These are phyloP conservation scores for Hyphopichia wangnamkhiaoensis DNA, from an alignment of 1,139 yeast species.

Conservation along the genomic window DNA sequence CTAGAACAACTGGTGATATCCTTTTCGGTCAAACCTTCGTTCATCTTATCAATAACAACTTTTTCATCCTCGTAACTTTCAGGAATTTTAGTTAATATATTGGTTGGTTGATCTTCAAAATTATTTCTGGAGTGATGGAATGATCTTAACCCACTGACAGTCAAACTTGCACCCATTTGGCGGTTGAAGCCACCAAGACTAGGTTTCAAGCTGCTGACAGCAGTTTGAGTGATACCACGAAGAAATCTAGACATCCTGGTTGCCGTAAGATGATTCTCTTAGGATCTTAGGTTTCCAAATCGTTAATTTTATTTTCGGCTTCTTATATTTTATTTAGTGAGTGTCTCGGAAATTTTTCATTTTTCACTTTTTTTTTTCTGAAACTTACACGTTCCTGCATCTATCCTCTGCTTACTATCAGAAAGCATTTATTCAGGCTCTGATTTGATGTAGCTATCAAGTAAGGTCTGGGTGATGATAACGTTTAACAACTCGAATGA, in stretches of 20 bases:
- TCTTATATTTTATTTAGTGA: too few species aligned
- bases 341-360: too few species aligned
- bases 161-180: not conserved
- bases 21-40: constrained; percentile 48
- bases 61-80: constrained; percentile 71
- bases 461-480: too few species aligned
- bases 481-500: too few species aligned
- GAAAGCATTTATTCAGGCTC: too few species aligned
- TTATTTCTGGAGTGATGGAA: constrained; percentile 13
- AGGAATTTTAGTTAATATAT: constrained; percentile 21
- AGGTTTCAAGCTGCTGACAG: not conserved
- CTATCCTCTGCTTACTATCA: too few species aligned
- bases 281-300: too few species aligned
- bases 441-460: too few species aligned
- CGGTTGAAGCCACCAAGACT: constrained; percentile 1
- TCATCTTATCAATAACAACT: constrained; percentile 62
- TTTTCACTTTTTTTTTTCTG: too few species aligned
- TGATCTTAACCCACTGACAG: constrained; percentile 8
- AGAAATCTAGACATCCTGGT: constrained; percentile 14
- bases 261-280: too few species aligned
- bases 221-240: constrained; percentile 8
- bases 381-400: too few species aligned
- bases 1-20: constrained; percentile 57
- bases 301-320: too few species aligned
- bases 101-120: constrained; percentile 10